Evolutionary conservation across 2,329 filamentous ascomycete species (phyloP).

Genomic region (Penicillium sumatraense): DNA sequence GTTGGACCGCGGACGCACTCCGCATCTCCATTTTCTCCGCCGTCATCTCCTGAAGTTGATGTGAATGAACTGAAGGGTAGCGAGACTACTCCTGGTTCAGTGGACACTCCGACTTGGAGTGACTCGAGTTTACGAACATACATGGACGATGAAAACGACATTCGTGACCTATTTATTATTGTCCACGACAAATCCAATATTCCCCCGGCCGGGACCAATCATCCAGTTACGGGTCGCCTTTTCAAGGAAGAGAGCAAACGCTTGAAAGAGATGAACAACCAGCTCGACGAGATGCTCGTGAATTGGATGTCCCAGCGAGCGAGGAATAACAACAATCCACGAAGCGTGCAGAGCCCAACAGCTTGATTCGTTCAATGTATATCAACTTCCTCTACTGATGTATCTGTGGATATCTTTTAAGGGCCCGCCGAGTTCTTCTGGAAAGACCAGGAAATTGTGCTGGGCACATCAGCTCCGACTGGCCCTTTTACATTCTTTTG

Average conservation of each 20-base stretch:
- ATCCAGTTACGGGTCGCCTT: constrained; percentile 78
- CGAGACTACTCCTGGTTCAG: constrained; percentile 55
- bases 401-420: constrained; percentile 20
- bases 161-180: constrained; percentile 86
- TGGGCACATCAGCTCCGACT: constrained; percentile 25
- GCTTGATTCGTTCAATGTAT: constrained; percentile 23
- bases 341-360: constrained; percentile 25
- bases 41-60: constrained; percentile 53
- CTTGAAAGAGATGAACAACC: constrained; percentile 83
- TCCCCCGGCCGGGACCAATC: constrained; percentile 76
- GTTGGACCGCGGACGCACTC: constrained; percentile 70
- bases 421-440: constrained; percentile 3
- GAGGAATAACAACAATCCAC: constrained; percentile 10
- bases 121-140: constrained; percentile 85
- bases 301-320: constrained; percentile 68
- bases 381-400: constrained; percentile 16
- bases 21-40: constrained; percentile 63
- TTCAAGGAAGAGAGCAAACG: constrained; percentile 88
- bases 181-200: constrained; percentile 92
- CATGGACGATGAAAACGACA: constrained; percentile 85
- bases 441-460: constrained; percentile 21
- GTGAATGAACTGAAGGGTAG: constrained; percentile 33
- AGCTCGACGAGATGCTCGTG: constrained; percentile 85
- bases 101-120: constrained; percentile 75
- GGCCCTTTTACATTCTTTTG: constrained; percentile 19